Base-by-base conservation (phyloP, 805 yeast genomes). In the Candida koratica region DNA sequence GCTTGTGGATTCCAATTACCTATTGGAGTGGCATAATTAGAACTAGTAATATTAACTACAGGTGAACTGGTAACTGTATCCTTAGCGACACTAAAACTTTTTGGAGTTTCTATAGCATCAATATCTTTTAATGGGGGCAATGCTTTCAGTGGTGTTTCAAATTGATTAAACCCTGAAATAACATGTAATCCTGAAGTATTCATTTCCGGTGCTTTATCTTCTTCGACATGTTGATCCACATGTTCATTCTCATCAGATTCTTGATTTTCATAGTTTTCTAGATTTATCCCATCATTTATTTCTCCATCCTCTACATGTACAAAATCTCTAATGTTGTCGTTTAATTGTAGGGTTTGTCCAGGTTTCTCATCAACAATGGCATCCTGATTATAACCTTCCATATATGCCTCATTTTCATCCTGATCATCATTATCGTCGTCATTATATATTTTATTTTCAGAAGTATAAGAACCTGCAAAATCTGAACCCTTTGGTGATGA, bases 81-180 rank as follows among this genome's bases (percentile, higher is more conserved):
- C 42, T 50, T 58, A 13, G 72, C 71, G 14, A 67, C 71, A 24
- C 49, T 44, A 42, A 67, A 66, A 6, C 61, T 47, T 32, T 65
- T 66, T 1, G 72, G 72, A 1, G 72, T 67, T 6, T 51, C 56
- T 13, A 67, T 66, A 11, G 44, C 43, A 28, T 67, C 72, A 13
- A 67, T 66, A 36, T 66, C 71, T 43, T 67, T 67, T 17, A 67
- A 48, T 5, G 71, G 61, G 1, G 71, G 71, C 19, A 67, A 53
- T 17, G 56, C 49, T 41, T 65, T 66, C 54, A 58, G 60, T 0
- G 72, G 71, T 14, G 72, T 66, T 16, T 67, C 56, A 38, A 60
- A 56, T 27, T 44, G 52, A 17, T 30, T 25, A 37, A 32, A 25
- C 38, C 39, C 19, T 9, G n/a, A 15, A 11, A 37, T 42, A 3